Evolutionary conservation across 495 filamentous ascomycete genomes (phyloP), one percentile per base, ranked within the genome.

Genomic region (Hypoxylon cercidicola): DNA sequence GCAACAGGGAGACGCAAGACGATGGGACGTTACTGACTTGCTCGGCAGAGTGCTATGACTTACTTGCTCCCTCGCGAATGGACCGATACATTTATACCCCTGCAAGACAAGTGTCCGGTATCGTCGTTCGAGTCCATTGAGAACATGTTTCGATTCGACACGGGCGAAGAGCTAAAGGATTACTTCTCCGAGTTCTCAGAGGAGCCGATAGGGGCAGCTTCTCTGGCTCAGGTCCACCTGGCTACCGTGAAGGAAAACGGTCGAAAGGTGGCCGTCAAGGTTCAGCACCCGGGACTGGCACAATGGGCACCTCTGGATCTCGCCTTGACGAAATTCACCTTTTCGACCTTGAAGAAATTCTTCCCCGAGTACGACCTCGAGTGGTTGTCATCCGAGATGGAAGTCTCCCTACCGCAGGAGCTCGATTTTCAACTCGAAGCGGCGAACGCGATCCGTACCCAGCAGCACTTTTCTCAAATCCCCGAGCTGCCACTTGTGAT

Each of bases 311-410:
- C 89, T 13, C 77, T 99, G 18, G 96, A 99, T 73, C 83, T 98
- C 61, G 87, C 87, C 0, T 81, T 98, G 56, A 99, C 94, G 4
- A 79, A 85, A 32, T 93, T 96, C 63, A 96, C 93, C 1, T 98
- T 99, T 72, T 87, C 88, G 7, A 93, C 88, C 25, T 81, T 99
- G 60, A 97, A 94, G 70, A 84, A 84, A 37, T 97, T 93, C 79
- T 99, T 99, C 71, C 96, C 96, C 3, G 93, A 97, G 62, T 99
- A 99, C 72, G 94, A 98, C 74, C 79, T 99, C 49, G 91, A 94
- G 64, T 99, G 96, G 96, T 80, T 99, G 7, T 92, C 93, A 5
- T 86, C 89, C 28, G 96, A 99, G 73, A 93, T 98, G 87, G 93
- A 97, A 60, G 73, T 85, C 20, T 97, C 93, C 5, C 77, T 99